Conservation (phyloP, 768 basidiomycete genomes). For the Lactifluus pinguis region DNA sequence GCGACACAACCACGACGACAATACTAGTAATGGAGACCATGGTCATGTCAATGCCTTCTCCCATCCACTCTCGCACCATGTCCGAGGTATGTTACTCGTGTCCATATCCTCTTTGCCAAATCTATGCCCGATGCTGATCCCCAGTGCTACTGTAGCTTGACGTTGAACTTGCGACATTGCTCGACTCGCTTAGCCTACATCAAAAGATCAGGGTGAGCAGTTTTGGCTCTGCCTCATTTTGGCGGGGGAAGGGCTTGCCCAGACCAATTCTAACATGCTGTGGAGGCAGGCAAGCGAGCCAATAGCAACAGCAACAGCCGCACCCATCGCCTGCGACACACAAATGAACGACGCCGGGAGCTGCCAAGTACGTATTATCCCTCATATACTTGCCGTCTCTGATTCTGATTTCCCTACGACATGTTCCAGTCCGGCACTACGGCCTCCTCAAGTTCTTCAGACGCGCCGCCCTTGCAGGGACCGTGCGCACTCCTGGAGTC, state of each 20-base stretch:
- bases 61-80: constrained; percentile 10
- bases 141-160: constrained; percentile 9
- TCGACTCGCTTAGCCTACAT: constrained; percentile 18
- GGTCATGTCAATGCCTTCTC: constrained; percentile 16
- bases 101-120: not conserved
- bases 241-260: not conserved
- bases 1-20: not conserved
- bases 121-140: not conserved
- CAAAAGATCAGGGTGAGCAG: constrained; percentile 16
- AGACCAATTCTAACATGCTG: constrained; percentile 4
- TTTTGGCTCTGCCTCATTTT: not conserved
- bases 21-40: constrained; percentile 18
- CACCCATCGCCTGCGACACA: constrained; percentile 15
- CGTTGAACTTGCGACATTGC: constrained; percentile 12
- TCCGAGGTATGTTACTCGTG: constrained; percentile 8
- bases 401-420: too few relatives aligned
- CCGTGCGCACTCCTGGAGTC: constrained; percentile 27
- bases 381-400: too few relatives aligned
- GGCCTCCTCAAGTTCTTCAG: constrained; percentile 20
- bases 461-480: not conserved
- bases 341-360: constrained; percentile 19
- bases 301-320: not conserved
- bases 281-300: constrained; percentile 20
- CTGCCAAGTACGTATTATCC: constrained; percentile 7
- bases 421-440: constrained; percentile 13